Conservation (phyloP, 257 asterid genomes). For the Salvia hispanica region DNA sequence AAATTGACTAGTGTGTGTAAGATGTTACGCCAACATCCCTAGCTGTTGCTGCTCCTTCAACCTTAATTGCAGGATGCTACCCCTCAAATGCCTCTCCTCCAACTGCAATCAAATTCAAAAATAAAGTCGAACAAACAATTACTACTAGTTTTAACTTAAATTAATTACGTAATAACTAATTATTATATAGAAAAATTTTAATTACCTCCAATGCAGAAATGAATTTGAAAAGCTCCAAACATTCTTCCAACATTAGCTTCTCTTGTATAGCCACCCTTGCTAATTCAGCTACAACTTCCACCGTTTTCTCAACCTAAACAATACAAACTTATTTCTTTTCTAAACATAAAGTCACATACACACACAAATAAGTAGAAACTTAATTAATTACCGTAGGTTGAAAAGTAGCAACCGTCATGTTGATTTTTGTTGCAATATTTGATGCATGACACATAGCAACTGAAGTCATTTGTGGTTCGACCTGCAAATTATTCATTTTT, state of each 20-base stretch:
- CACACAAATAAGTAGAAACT: background rate
- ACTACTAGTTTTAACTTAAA: background rate
- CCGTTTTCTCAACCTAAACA: conserved; percentile 50
- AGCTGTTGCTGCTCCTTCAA: conserved; percentile 34
- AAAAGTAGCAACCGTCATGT: conserved; percentile 41
- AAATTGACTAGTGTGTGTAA: background rate
- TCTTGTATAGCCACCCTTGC: conserved; percentile 70
- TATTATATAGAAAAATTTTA: background rate
- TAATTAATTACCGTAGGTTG: conserved; percentile 45
- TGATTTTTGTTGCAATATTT: conserved; percentile 56
- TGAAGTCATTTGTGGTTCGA: conserved; percentile 46
- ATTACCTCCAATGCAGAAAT: conserved; percentile 65
- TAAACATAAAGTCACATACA: background rate
- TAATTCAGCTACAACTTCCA: conserved; percentile 44
- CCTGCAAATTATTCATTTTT: conserved; percentile 39
- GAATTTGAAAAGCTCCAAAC: conserved; percentile 62
- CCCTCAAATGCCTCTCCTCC: conserved; percentile 68
- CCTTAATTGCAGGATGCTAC: conserved; percentile 58
- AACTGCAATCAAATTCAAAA: conserved; percentile 38
- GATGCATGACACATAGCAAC: conserved; percentile 50
- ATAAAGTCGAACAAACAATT: too few relatives aligned
- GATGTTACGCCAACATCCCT: conserved; percentile 16
- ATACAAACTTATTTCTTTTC: background rate
- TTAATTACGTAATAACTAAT: background rate
- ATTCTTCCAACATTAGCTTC: conserved; percentile 73